Percentiles rank a stretch among this genome's conserved stretches.
Conservation (phyloP, 352 stramenopile genomes). For the Phytophthora crassamura region DNA sequence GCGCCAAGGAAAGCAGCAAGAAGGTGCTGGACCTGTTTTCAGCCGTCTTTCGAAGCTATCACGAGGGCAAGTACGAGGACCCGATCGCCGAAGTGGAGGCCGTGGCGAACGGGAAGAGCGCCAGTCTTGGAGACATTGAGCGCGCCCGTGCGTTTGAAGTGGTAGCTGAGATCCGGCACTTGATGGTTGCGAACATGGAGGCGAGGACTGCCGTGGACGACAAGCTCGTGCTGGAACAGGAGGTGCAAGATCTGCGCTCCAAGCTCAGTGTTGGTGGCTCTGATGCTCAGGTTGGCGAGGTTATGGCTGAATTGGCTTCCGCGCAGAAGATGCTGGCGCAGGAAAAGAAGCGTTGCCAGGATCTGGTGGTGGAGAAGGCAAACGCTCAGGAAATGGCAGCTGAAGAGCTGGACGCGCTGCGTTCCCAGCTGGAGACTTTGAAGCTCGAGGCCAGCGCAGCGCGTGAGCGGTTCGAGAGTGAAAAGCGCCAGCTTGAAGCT, state of each 20-base stretch:
- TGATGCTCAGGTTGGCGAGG: constrained; percentile 13
- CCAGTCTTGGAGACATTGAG: constrained; percentile 29
- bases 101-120: constrained; percentile 35
- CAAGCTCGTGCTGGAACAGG: constrained; percentile 52
- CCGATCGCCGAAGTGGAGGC: constrained; percentile 23
- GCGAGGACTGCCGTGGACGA: constrained; percentile 38
- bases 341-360: constrained; percentile 26
- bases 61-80: constrained; percentile 25
- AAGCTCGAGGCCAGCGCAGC: constrained; percentile 24
- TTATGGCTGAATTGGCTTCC: constrained; percentile 26
- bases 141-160: constrained; percentile 34
- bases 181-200: constrained; percentile 34
- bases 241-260: constrained; percentile 44
- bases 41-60: constrained; percentile 37
- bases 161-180: constrained; percentile 36
- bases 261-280: constrained; percentile 10
- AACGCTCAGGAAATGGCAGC: constrained; percentile 38
- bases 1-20: constrained; percentile 22
- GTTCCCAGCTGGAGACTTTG: constrained; percentile 36
- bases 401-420: constrained; percentile 37
- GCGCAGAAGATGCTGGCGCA: constrained; percentile 24
- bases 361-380: constrained; percentile 31
- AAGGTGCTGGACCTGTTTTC: constrained; percentile 47
- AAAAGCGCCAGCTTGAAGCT: constrained; percentile 37
- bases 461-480: constrained; percentile 12